phyloP scores from a whole-genome alignment of 2,329 filamentous ascomycete species.

The Cladosporium sp. region DNA sequence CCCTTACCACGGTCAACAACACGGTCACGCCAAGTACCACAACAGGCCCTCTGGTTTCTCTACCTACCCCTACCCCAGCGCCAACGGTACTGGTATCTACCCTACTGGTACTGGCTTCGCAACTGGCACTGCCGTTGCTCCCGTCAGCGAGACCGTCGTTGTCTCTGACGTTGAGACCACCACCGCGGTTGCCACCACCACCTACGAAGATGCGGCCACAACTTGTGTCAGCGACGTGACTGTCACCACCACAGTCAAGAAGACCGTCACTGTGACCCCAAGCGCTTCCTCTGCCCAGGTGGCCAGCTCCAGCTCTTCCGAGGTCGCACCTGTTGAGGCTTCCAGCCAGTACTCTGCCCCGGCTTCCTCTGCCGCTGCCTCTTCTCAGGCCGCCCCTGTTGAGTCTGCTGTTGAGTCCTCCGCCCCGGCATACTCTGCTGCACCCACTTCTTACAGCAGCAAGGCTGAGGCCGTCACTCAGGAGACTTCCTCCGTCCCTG shows the following conservation, averaged over 20 bases:
- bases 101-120: slow-evolving; percentile 14
- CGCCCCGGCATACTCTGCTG: slow-evolving; percentile 10
- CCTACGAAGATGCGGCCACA: slow-evolving; percentile 4
- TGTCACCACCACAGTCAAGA: slow-evolving; percentile 38
- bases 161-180: slow-evolving; percentile 17
- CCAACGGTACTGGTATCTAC: slow-evolving; percentile 26
- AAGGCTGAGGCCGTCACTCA: slow-evolving; percentile 9
- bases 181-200: slow-evolving; percentile 25
- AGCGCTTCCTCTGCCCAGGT: neutral
- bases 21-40: slow-evolving; percentile 28
- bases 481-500: neutral
- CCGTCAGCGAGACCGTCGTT: slow-evolving; percentile 17
- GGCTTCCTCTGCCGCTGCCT: slow-evolving; percentile 7
- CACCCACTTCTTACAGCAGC: slow-evolving; percentile 8
- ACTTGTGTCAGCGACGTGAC: slow-evolving; percentile 34
- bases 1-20: slow-evolving; percentile 31
- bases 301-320: slow-evolving; percentile 9
- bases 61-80: slow-evolving; percentile 25
- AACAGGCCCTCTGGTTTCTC: slow-evolving; percentile 25
- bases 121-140: slow-evolving; percentile 15
- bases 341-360: slow-evolving; percentile 15
- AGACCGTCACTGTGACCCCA: slow-evolving; percentile 32
- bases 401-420: neutral
- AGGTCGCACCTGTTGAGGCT: slow-evolving; percentile 14
- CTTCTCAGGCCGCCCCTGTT: slow-evolving; percentile 15